These are phyloP conservation scores for Rhazya stricta DNA, from an alignment of 257 asterid genomes.

Conservation along the genomic window DNA sequence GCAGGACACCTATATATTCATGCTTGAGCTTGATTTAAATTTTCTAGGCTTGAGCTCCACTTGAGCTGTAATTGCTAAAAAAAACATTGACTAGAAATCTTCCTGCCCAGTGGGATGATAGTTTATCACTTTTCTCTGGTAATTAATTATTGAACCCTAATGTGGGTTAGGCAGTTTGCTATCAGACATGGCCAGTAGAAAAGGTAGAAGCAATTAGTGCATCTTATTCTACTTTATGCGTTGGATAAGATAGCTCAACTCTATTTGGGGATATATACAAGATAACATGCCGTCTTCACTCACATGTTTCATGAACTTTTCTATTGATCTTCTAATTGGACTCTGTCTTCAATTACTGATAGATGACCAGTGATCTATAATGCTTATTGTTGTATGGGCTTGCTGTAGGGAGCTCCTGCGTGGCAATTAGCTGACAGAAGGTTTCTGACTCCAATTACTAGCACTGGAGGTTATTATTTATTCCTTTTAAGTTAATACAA, in stretches of 20 bases:
- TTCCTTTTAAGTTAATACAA: not conserved
- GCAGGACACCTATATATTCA: not conserved
- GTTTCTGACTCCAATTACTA: not conserved
- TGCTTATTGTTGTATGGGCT: not conserved
- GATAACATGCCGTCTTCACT: not conserved
- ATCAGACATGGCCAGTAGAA: not conserved
- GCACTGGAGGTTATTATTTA: not conserved
- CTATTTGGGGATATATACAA: not conserved
- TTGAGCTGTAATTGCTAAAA: not conserved
- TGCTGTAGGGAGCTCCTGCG: not conserved
- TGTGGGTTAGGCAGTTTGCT: not conserved
- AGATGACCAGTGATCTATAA: conserved; percentile 2
- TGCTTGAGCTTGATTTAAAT: not conserved
- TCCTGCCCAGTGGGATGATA: too few species aligned
- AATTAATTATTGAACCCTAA: not conserved
- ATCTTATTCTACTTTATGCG: not conserved
- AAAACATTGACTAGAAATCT: not conserved
- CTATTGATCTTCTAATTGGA: not conserved
- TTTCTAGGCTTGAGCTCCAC: too few species aligned
- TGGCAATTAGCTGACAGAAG: not conserved
- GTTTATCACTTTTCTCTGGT: not conserved
- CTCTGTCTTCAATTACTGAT: not conserved
- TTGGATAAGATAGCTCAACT: not conserved
- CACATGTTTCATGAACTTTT: not conserved
- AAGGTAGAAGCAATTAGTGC: not conserved